phyloP scores from a whole-genome alignment of 2,329 filamentous ascomycete genomes.

The Bipolaris cookei region DNA sequence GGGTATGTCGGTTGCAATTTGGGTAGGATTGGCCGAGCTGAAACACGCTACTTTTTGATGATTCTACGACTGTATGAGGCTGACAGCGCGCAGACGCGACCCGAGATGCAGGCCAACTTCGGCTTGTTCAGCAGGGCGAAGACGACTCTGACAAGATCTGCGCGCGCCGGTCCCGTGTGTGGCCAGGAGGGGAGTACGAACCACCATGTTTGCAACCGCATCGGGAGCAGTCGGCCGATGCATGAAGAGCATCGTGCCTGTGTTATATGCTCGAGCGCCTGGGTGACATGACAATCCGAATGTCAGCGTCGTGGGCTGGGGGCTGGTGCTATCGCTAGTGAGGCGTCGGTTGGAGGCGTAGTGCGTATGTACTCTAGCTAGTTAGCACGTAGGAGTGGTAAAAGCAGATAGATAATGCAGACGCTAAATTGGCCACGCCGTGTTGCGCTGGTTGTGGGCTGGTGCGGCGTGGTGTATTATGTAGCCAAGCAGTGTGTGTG shows the following conservation, averaged over 20 bases:
- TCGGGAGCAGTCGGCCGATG: constrained; percentile 7
- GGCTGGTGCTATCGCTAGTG: background rate
- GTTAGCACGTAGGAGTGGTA: no score
- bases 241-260: constrained; percentile 11
- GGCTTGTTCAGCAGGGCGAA: background rate
- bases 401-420: no score
- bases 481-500: no score
- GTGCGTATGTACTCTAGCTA: no score
- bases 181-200: background rate
- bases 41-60: constrained; percentile 27
- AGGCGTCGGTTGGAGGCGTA: background rate
- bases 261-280: constrained; percentile 6
- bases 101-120: background rate
- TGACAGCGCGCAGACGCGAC: constrained; percentile 13
- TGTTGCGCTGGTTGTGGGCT: no score
- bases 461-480: no score
- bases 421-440: no score
- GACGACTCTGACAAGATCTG: constrained; percentile 11
- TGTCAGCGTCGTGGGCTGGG: background rate
- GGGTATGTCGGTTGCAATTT: constrained; percentile 19
- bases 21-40: constrained; percentile 24
- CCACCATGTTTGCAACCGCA: background rate
- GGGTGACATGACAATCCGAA: constrained; percentile 4
- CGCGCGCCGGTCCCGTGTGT: background rate
- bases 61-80: constrained; percentile 9